phyloP scores from a whole-genome alignment of 352 stramenopile genomes.

The Phytophthora vignae region DNA sequence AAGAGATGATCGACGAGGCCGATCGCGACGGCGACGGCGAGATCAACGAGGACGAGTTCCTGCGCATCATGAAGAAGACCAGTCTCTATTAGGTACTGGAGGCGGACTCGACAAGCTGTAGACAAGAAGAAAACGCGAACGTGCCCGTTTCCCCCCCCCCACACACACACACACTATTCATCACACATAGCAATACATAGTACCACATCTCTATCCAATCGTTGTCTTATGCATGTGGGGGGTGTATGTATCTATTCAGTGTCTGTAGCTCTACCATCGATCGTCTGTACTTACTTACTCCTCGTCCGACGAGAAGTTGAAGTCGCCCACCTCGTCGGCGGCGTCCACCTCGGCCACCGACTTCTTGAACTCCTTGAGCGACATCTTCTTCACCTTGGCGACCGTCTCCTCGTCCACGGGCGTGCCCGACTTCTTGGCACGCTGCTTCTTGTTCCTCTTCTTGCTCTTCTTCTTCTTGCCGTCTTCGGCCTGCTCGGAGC shows the following conservation, averaged over 20 bases:
- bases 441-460: conserved; percentile 46
- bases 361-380: conserved; percentile 84
- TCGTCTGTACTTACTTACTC: conserved; percentile 37
- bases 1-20: conserved; percentile 98
- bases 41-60: conserved; percentile 97
- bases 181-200: conserved; percentile 6
- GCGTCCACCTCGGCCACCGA: conserved; percentile 77
- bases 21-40: conserved; percentile 96
- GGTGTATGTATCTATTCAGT: conserved; percentile 25
- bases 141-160: neutral
- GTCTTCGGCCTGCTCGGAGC: conserved; percentile 29
- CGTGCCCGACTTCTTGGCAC: conserved; percentile 41
- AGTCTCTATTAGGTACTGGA: conserved; percentile 71
- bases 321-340: conserved; percentile 80
- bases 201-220: conserved; percentile 28
- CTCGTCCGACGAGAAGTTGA: conserved; percentile 81
- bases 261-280: conserved; percentile 5
- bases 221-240: too few relatives aligned
- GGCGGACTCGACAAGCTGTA: conserved; percentile 2
- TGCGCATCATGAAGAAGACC: conserved; percentile 98
- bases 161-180: neutral
- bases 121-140: neutral
- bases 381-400: conserved; percentile 83
- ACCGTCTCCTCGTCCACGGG: conserved; percentile 71
- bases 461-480: conserved; percentile 54